Evolutionary conservation across 768 basidiomycete genomes (phyloP), one percentile per base, ranked within the genome.

Genomic region (Suillus subalutaceus): DNA sequence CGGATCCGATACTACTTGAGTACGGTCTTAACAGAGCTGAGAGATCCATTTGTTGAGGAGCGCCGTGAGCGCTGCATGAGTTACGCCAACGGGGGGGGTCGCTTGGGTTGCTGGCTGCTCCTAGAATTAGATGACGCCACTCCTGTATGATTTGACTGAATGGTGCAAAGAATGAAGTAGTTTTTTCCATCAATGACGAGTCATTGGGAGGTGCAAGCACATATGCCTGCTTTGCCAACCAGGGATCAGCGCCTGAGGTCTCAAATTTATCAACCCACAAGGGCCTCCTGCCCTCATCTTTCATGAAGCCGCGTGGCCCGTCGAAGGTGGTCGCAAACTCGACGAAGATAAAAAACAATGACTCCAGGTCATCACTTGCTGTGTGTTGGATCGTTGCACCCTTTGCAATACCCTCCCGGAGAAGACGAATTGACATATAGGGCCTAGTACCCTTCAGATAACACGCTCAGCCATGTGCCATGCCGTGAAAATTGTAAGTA

Each of bases 141-240:
- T 52, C 50, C 23, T 52, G 23, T 52, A 52, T 52, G 23, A 52
- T 52, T 52, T 52, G 50, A 52, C 50, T 26, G 13, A 52, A 52
- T 6, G 50, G 6, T 52, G 6, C 13, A 2, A 52, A 52, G 50
- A 52, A 52, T 52, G 13, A 5, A 6, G 23, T 26, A 6, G 50
- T 52, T 52, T 52, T 52, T 6, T 15, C 13, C 50, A 52, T 52
- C 50, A 52, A 23, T 13, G 48, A 50, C 5, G 4, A 12, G 48
- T 50, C 48, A 2, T 23, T 13, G 12, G 0, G 23, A 2, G 50
- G 50, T 52, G 50, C 12, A 15, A 52, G 50, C 23, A 52, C 23
- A 52, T 52, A 52, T 52, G 1, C 50, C 50, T 26, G n/a, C 50
- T 52, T 52, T 3, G 23, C 2, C 6, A 26, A 1, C 23, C 50